Conservation (phyloP, 495 filamentous ascomycete genomes). For the Cladorrhinum samala region DNA sequence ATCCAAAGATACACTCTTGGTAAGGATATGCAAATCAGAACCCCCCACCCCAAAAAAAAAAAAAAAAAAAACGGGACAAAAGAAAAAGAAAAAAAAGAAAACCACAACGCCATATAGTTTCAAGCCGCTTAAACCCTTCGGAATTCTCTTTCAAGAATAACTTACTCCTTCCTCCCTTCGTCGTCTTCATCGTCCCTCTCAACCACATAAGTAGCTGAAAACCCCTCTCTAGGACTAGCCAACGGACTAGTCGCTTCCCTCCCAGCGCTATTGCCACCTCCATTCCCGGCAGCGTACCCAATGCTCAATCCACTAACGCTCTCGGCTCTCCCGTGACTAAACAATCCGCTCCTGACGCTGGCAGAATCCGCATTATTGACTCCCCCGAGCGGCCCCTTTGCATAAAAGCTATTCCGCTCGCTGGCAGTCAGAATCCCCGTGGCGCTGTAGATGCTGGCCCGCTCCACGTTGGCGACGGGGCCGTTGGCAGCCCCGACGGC, state of each 20-base stretch:
- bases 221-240: slow-evolving; percentile 44
- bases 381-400: slow-evolving; percentile 60
- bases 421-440: slow-evolving; percentile 59
- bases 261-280: neutral
- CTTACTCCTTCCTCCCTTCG: slow-evolving; percentile 17
- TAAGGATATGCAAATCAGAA: neutral
- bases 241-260: slow-evolving; percentile 51
- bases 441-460: slow-evolving; percentile 79
- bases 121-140: slow-evolving; percentile 1
- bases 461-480: slow-evolving; percentile 73
- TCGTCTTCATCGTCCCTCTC: slow-evolving; percentile 18
- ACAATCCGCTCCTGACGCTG: slow-evolving; percentile 69
- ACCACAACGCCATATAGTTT: neutral
- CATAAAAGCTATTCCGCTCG: slow-evolving; percentile 77
- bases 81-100: neutral
- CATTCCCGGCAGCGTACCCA: neutral
- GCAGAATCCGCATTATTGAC: slow-evolving; percentile 62
- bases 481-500: slow-evolving; percentile 57
- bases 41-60: neutral
- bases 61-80: neutral
- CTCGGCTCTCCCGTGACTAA: slow-evolving; percentile 74
- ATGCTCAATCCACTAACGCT: slow-evolving; percentile 50
- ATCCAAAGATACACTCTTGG: neutral
- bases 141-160: slow-evolving; percentile 11
- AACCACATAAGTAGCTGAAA: slow-evolving; percentile 3